A percentile compares a stretch with the other conserved stretches of the same genome.
These are phyloP conservation scores for Penicillium herquei DNA, from an alignment of 495 filamentous ascomycete genomes.

Conservation along the genomic window DNA sequence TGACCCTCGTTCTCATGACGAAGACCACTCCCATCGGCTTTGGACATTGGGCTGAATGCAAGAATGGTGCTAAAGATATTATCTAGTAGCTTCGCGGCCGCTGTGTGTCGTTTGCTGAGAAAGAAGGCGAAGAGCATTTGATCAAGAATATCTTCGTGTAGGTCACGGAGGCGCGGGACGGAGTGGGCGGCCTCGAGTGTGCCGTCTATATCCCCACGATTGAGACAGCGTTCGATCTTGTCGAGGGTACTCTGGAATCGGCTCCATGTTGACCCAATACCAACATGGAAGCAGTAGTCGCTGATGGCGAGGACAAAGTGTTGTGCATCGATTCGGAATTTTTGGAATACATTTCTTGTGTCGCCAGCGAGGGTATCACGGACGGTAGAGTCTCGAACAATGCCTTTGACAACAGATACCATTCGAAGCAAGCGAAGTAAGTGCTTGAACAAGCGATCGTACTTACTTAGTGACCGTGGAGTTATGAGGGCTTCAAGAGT, in stretches of 20 bases:
- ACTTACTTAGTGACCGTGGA: conserved; percentile 62
- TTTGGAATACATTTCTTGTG: conserved; percentile 48
- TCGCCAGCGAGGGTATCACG: conserved; percentile 36
- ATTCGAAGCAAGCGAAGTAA: conserved; percentile 77
- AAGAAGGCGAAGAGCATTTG: conserved; percentile 73
- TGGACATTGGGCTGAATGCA: conserved; percentile 57
- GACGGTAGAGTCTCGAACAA: conserved; percentile 59
- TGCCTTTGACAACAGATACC: conserved; percentile 70
- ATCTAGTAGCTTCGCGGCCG: conserved; percentile 71
- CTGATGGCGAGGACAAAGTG: conserved; percentile 70
- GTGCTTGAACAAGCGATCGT: conserved; percentile 79
- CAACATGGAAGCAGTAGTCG: conserved; percentile 74
- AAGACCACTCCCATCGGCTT: conserved; percentile 36
- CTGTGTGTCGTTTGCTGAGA: conserved; percentile 52
- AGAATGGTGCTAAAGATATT: conserved; percentile 73
- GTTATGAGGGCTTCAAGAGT: conserved; percentile 74
- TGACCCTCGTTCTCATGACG: conserved; percentile 42
- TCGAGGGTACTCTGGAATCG: conserved; percentile 64
- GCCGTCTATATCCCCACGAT: conserved; percentile 44
- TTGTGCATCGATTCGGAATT: conserved; percentile 72
- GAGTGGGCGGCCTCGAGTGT: conserved; percentile 53
- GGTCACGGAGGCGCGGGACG: conserved; percentile 62
- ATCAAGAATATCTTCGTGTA: conserved; percentile 76
- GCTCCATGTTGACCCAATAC: conserved; percentile 68
- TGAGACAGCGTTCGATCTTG: conserved; percentile 57